Conservation (phyloP, 208 protist species). For the Tritrichomonas foetus region DNA sequence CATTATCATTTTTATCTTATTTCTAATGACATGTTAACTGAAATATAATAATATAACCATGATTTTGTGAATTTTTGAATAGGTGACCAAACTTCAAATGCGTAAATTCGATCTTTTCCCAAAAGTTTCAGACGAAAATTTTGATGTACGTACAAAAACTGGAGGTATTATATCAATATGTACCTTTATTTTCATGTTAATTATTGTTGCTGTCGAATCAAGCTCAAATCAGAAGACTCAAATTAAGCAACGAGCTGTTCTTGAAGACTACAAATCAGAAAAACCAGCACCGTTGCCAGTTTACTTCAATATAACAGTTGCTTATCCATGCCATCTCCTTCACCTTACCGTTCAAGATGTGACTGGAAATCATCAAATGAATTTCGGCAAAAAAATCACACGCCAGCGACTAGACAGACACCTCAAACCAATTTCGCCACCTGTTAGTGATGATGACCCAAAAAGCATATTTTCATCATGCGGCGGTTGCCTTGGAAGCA, state of each 20-base stretch:
- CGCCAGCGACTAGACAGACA: neutral
- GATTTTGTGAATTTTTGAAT: too few species aligned
- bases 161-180: neutral
- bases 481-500: neutral
- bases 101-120: slow-evolving; percentile 24
- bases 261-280: too few species aligned
- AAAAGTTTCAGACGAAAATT: neutral
- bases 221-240: too few species aligned
- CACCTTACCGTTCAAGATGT: neutral
- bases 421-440: neutral
- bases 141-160: neutral
- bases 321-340: slow-evolving; percentile 23
- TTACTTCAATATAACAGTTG: neutral
- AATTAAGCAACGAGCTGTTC: slow-evolving; percentile 10
- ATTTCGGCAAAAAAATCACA: neutral
- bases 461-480: neutral
- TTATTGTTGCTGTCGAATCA: neutral
- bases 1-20: too few species aligned
- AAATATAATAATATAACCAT: too few species aligned
- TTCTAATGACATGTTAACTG: too few species aligned
- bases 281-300: neutral
- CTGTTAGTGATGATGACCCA: neutral
- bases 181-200: slow-evolving; percentile 23
- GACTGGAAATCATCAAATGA: neutral
- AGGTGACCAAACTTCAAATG: too few species aligned